Conservation (phyloP, 2,329 filamentous ascomycete genomes). For the Colletotrichum filicis region DNA sequence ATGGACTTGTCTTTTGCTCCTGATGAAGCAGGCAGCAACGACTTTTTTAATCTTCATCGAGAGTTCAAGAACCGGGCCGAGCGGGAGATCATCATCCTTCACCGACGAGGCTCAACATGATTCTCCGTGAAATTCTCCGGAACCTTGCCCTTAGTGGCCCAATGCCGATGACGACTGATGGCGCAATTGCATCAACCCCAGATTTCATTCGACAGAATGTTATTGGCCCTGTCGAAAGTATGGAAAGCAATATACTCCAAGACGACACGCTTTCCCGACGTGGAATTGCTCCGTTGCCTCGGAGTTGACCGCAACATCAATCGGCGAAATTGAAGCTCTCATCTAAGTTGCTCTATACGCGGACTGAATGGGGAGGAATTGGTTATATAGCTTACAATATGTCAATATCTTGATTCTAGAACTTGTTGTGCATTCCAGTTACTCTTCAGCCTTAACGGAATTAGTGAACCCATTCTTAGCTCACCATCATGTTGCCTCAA, state of each 20-base stretch:
- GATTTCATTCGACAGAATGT: slow-evolving; percentile 16
- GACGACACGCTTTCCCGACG: slow-evolving; percentile 8
- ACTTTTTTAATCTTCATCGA: not conserved
- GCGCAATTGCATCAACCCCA: slow-evolving; percentile 20
- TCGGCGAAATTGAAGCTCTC: slow-evolving; percentile 21
- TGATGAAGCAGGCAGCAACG: not conserved
- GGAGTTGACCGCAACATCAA: not conserved
- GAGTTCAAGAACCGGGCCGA: not conserved
- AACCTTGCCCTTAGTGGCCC: slow-evolving; percentile 16
- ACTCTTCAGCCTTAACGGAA: too few relatives aligned
- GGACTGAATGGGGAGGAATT: rapidly evolving
- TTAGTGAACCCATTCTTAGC: not conserved
- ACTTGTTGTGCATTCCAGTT: not conserved
- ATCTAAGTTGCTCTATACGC: too few relatives aligned
- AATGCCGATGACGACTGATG: slow-evolving; percentile 33
- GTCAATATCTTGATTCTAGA: not conserved
- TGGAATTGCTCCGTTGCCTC: slow-evolving; percentile 4
- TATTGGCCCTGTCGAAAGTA: not conserved
- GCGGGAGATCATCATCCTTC: slow-evolving; percentile 17
- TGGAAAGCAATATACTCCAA: slow-evolving; percentile 3
- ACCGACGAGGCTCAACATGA: not conserved
- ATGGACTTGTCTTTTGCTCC: too few relatives aligned
- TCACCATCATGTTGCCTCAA: slow-evolving; percentile 21
- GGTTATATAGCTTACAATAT: not conserved
- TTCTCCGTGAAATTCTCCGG: slow-evolving; percentile 35